phyloP scores from a whole-genome alignment of 2,329 filamentous ascomycete species.

The Camillea tinctor region DNA sequence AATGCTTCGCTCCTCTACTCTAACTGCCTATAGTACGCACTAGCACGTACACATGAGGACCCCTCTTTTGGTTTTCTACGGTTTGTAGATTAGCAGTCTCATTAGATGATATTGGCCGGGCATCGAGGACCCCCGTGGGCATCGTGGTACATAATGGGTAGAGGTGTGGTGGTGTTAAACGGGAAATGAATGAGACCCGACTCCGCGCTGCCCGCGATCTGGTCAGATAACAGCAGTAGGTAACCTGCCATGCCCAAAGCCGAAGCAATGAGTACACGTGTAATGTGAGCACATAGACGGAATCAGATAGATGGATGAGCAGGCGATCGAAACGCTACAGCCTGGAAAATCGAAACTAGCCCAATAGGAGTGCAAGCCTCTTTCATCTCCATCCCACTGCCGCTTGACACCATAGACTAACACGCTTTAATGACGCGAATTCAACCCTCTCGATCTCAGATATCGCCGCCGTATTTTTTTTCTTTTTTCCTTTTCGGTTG shows the following conservation, averaged over 20 bases:
- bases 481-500: neutral
- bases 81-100: neutral
- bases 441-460: slow-evolving; percentile 14
- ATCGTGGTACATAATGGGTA: slow-evolving; percentile 9
- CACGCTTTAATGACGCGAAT: slow-evolving; percentile 3
- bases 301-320: slow-evolving; percentile 2
- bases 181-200: slow-evolving; percentile 4
- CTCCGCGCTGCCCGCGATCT: slow-evolving; percentile 5
- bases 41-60: neutral
- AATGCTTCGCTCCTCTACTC: neutral
- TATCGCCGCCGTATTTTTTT: slow-evolving; percentile 8
- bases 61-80: neutral
- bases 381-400: neutral
- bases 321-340: neutral
- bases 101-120: slow-evolving; percentile 6
- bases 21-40: neutral
- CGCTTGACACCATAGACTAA: neutral
- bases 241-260: neutral
- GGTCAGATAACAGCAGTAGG: neutral
- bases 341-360: neutral
- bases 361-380: neutral
- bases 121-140: slow-evolving; percentile 11
- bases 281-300: neutral
- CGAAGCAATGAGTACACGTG: neutral
- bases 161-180: neutral